Evolutionary conservation across 345 rosid species (phyloP), one percentile per base, ranked within the genome.

Genomic region (Litchi chinensis): DNA sequence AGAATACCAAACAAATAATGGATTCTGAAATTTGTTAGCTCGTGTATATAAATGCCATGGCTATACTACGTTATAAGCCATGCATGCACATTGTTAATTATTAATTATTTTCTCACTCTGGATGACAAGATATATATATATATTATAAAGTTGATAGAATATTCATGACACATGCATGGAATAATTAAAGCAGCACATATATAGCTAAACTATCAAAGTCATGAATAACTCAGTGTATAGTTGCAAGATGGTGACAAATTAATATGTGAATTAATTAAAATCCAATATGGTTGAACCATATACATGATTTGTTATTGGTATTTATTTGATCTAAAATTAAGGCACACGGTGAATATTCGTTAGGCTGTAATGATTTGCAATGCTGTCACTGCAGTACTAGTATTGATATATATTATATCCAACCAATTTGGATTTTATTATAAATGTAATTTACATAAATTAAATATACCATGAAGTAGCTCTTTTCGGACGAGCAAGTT

Each of bases 171-270:
- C 44, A 41, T 41, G 44, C 44, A 41, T 41, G 3, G 44, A 41
- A 43, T 43, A 41, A 41, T 41, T 41, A 41, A 5, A 8, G 7
- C 44, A 41, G 16, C 37, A 32, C 37, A 32, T 4, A 48, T 50
- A 12, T 24, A 48, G 60, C 46, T 54, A 72, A 54, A 57, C 76
- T 19, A n/a, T 56, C 65, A 72, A 56, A 60, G 76, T 32, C 37
- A 32, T 26, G 28, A 26, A 32, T 32, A 32, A 32, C 37, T 73
- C 68, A 73, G 62, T 16, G 16, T 54, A 54, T 3, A 8, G 57
- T 41, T 28, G 78, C 28, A 75, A 65, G 78, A 75, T 46, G 78
- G 63, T 64, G 46, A 65, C 41, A 40, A 74, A 44, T 74, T 44
- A 74, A 62, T 62, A 62, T 15, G 60, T 39, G 66, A 39, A 73